These are phyloP conservation scores for Geotrichum histeridarum DNA, from an alignment of 1,139 yeast species.

Conservation along the genomic window DNA sequence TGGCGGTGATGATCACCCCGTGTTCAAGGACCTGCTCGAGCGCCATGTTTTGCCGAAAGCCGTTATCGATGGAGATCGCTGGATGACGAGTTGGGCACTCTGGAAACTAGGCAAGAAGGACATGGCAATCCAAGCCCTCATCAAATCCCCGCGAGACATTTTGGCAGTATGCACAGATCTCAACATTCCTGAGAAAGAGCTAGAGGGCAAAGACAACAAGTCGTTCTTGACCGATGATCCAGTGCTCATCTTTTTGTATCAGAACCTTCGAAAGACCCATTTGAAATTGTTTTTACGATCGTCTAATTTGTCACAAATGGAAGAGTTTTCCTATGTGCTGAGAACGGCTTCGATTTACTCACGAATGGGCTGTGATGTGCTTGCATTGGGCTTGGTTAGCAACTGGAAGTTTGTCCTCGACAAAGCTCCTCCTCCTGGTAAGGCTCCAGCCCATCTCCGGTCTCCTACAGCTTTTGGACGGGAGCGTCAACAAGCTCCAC, in stretches of 20 bases:
- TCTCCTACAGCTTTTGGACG: neutral
- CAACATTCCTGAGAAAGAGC: slow-evolving; percentile 22
- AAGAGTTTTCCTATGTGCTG: slow-evolving; percentile 57
- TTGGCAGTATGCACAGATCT: slow-evolving; percentile 11
- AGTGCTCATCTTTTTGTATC: slow-evolving; percentile 62
- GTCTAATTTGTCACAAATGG: slow-evolving; percentile 35
- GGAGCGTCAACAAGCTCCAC: too few species aligned
- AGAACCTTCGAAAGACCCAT: slow-evolving; percentile 51
- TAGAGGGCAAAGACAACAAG: slow-evolving; percentile 34
- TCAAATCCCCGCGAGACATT: slow-evolving; percentile 17
- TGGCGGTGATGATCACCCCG: slow-evolving; percentile 51
- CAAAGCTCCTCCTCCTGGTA: neutral
- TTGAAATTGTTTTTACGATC: slow-evolving; percentile 38
- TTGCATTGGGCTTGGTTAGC: slow-evolving; percentile 57
- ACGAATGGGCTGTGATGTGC: slow-evolving; percentile 87
- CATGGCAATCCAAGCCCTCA: slow-evolving; percentile 27
- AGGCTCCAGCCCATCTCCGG: neutral
- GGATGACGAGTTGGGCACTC: slow-evolving; percentile 79
- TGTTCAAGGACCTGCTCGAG: slow-evolving; percentile 48
- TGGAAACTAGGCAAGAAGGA: slow-evolving; percentile 49
- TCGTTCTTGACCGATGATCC: slow-evolving; percentile 76
- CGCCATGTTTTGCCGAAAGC: slow-evolving; percentile 55
- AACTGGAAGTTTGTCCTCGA: slow-evolving; percentile 61
- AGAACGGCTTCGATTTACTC: slow-evolving; percentile 64
- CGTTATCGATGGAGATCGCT: slow-evolving; percentile 60